A percentile compares a stretch with the other conserved stretches of the same genome.
phyloP scores from a whole-genome alignment of 345 rosid genomes.

The Ceriops zippeliana region DNA sequence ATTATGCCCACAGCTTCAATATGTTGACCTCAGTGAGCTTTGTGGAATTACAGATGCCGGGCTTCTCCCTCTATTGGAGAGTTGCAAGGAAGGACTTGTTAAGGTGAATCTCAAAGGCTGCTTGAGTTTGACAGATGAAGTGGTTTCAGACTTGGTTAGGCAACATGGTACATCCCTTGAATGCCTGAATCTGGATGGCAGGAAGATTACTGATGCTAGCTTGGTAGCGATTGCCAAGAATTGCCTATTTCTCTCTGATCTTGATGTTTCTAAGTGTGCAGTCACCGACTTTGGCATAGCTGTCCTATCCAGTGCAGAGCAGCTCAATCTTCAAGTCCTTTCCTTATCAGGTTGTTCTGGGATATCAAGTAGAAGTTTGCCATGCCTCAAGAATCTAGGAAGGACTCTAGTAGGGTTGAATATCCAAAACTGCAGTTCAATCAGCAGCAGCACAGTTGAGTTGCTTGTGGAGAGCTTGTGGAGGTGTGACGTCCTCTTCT shows the following conservation, averaged over 20 bases:
- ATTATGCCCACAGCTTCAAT: conserved; percentile 66
- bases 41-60: conserved; percentile 60
- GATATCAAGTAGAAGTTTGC: conserved; percentile 64
- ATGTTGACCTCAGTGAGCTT: conserved; percentile 56
- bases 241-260: conserved; percentile 69
- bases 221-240: conserved; percentile 58
- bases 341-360: conserved; percentile 65
- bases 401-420: conserved; percentile 70
- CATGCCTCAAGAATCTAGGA: conserved; percentile 53
- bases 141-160: conserved; percentile 49
- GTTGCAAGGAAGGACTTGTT: conserved; percentile 55
- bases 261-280: conserved; percentile 76
- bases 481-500: conserved; percentile 84
- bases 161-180: conserved; percentile 72
- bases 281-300: conserved; percentile 63
- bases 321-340: conserved; percentile 66
- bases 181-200: conserved; percentile 61
- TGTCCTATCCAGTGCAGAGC: conserved; percentile 47
- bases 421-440: conserved; percentile 65
- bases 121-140: conserved; percentile 60
- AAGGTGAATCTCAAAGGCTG: conserved; percentile 76
- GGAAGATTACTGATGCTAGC: conserved; percentile 56
- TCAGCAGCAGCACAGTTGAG: conserved; percentile 49
- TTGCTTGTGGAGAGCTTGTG: conserved; percentile 62
- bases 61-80: conserved; percentile 55